These are phyloP conservation scores for Populus davidiana DNA, from an alignment of 345 rosid species.

Conservation along the genomic window DNA sequence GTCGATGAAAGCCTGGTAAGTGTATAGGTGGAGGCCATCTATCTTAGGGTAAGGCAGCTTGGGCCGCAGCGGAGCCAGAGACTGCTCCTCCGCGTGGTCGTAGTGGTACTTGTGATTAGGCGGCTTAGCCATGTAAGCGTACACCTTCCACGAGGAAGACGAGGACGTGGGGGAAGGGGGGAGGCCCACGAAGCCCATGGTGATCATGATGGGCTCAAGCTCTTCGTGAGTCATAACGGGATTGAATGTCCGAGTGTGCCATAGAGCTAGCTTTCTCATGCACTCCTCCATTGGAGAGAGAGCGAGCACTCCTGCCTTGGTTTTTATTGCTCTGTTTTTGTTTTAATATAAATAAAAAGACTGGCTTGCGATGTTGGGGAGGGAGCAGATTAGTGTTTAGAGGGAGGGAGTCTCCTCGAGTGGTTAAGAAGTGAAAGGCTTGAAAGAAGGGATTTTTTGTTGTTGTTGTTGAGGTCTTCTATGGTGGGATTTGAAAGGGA, in stretches of 20 bases:
- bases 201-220: conserved; percentile 45
- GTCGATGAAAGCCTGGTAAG: conserved; percentile 50
- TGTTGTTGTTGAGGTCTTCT: neutral
- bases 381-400: too few species aligned
- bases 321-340: too few species aligned
- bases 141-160: conserved; percentile 36
- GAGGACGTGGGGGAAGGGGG: neutral
- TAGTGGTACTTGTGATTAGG: neutral
- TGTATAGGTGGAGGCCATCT: conserved; percentile 50
- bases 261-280: conserved; percentile 54
- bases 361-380: too few species aligned
- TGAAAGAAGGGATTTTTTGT: neutral
- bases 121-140: conserved; percentile 19
- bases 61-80: conserved; percentile 24
- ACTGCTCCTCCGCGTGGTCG: neutral
- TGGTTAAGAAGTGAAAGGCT: neutral
- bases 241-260: conserved; percentile 52
- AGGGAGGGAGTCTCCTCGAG: neutral
- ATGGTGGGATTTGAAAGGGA: neutral
- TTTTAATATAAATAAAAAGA: too few species aligned
- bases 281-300: conserved; percentile 19
- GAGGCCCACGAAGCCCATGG: conserved; percentile 42
- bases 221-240: conserved; percentile 52
- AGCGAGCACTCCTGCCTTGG: neutral
- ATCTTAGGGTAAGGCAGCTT: conserved; percentile 49